Percentiles rank a stretch among this genome's conserved stretches.
Evolutionary conservation across 495 filamentous ascomycete genomes (phyloP).

Genomic region (Penicillium bialowiezense): DNA sequence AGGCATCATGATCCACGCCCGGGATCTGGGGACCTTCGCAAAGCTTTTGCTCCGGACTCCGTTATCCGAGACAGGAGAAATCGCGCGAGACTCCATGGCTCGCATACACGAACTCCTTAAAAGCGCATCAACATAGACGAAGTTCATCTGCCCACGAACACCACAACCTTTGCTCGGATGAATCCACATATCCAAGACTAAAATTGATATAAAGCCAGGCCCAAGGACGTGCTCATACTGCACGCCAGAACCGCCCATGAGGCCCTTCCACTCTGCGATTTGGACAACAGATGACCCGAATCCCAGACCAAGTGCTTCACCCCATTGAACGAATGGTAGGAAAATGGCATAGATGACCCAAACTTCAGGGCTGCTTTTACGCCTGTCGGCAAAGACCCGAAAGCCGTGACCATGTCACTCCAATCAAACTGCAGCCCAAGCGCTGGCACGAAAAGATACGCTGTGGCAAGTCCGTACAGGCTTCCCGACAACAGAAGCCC

Average conservation of each 20-base stretch:
- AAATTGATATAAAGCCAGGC: conserved; percentile 3
- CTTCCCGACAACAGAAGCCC: conserved; percentile 31
- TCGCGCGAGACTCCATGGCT: conserved; percentile 14
- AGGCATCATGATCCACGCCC: conserved; percentile 14
- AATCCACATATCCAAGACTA: neutral
- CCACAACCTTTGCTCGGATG: too few relatives aligned
- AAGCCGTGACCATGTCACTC: conserved; percentile 61
- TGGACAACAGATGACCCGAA: conserved; percentile 8
- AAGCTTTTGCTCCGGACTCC: conserved; percentile 8
- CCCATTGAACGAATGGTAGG: conserved; percentile 16
- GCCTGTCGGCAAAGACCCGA: conserved; percentile 59
- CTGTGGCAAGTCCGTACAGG: conserved; percentile 57
- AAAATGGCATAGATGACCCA: conserved; percentile 15
- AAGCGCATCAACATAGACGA: neutral
- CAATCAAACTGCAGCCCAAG: conserved; percentile 16
- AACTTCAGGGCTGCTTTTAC: conserved; percentile 63
- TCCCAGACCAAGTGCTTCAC: conserved; percentile 16
- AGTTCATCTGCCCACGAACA: too few relatives aligned
- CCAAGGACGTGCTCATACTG: conserved; percentile 9
- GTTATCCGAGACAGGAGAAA: conserved; percentile 7
- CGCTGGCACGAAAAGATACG: too few relatives aligned
- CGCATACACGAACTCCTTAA: conserved; percentile 13
- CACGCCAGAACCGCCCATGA: conserved; percentile 13
- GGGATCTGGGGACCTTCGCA: conserved; percentile 13
- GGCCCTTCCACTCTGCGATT: conserved; percentile 4